Evolutionary conservation across 208 protist genomes (phyloP).

Genomic region (Acanthamoeba divionensis): DNA sequence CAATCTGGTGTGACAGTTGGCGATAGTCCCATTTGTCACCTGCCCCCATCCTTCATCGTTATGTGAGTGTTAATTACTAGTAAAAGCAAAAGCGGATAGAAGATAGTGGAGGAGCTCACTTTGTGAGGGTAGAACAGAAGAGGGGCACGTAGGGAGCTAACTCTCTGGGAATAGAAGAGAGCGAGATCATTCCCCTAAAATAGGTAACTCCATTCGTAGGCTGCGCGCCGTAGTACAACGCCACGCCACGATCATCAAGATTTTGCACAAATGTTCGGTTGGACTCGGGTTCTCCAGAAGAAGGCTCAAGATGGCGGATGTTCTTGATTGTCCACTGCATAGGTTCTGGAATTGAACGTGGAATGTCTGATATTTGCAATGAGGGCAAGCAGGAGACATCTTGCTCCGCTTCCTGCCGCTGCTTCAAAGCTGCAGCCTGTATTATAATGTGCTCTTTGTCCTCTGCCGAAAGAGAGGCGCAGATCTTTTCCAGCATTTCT

Average conservation of each 20-base stretch:
- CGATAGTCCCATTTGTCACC: slow-evolving; percentile 48
- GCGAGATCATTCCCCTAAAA: neutral
- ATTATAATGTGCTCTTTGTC: slow-evolving; percentile 8
- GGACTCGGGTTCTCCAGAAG: no score
- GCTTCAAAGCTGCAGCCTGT: neutral
- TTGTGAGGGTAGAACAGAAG: neutral
- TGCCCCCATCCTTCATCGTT: slow-evolving; percentile 47
- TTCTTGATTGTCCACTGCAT: no score
- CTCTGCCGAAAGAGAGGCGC: neutral
- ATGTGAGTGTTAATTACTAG: no score
- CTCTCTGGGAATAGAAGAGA: neutral
- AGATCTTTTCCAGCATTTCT: slow-evolving; percentile 6
- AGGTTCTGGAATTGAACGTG: no score
- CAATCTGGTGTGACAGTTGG: slow-evolving; percentile 32
- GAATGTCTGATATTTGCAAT: slow-evolving; percentile 22
- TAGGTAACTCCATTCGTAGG: slow-evolving; percentile 51
- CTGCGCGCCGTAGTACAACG: neutral
- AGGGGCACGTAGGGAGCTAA: slow-evolving; percentile 47
- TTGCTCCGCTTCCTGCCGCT: slow-evolving; percentile 18
- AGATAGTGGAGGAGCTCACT: no score
- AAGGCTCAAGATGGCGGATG: no score
- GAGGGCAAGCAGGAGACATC: slow-evolving; percentile 9
- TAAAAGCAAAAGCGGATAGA: no score
- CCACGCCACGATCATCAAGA: no score
- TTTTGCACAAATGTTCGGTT: no score